Conservation (phyloP, 169 alveolate genomes). For the Cystoisospora suis region DNA sequence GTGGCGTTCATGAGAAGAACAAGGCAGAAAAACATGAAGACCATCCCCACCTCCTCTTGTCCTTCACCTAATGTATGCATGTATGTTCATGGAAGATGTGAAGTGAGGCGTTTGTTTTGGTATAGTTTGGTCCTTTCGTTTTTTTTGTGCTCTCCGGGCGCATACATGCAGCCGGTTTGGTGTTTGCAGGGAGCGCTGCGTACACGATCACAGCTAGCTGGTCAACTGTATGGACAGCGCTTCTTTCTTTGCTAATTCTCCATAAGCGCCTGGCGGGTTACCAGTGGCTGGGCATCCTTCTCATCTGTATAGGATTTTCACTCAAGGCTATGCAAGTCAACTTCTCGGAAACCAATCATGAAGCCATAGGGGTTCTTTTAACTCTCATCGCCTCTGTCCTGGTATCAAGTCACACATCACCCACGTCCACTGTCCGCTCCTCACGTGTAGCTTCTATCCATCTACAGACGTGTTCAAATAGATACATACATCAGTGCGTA, state of each 20-base stretch:
- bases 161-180: constrained; percentile 51
- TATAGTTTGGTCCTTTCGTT: too few species aligned
- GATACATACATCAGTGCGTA: too few species aligned
- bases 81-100: too few species aligned
- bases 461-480: too few species aligned
- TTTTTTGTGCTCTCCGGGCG: neutral
- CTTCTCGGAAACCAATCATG: neutral
- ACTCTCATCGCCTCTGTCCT: constrained; percentile 37
- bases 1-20: too few species aligned
- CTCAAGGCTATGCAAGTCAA: constrained; percentile 20
- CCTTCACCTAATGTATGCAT: too few species aligned
- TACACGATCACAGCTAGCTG: constrained; percentile 44
- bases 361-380: constrained; percentile 29
- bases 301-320: constrained; percentile 39
- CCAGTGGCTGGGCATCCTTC: constrained; percentile 54
- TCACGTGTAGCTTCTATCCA: too few species aligned
- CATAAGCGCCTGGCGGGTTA: neutral
- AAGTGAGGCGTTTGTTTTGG: too few species aligned
- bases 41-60: too few species aligned
- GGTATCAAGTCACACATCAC: too few species aligned
- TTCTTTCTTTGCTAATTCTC: constrained; percentile 32
- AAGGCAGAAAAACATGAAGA: too few species aligned
- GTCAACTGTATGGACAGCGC: constrained; percentile 60
- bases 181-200: constrained; percentile 57
- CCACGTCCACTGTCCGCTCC: too few species aligned